Evolutionary conservation across 202 grass and related monocot species (phyloP), one percentile per base, ranked within the genome.

Genomic region (Setaria viridis): DNA sequence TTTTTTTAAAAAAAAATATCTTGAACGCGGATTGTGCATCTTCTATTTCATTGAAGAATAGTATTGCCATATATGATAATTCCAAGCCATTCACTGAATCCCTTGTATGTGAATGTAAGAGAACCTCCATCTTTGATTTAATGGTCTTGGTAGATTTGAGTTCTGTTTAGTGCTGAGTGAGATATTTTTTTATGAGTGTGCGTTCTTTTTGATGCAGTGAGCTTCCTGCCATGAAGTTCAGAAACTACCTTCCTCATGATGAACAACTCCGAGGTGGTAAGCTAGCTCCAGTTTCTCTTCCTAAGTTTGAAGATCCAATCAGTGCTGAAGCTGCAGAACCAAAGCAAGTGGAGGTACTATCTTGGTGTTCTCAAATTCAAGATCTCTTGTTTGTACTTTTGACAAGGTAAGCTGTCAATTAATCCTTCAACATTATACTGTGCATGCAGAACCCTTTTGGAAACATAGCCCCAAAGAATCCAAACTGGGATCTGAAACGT

Each of bases 191-290:
- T 85, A 46, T 39, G 25, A 57, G 3, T 43, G 5, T 21, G 8
- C 13, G 47, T 47, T 63, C 59, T 80, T 80, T 85, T 55, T 56
- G 46, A 70, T 91, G 70, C 81, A 91, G 77, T 3, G 63, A 87
- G 54, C 74, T 92, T 33, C 95, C 88, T 19, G 80, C 78, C 66
- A 90, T 98, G 93, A 98, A 98, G 79, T 98, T 98, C 87, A 95
- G 95, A 88, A 98, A 98, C 75, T 98, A 95, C 79, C 95, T 98
- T 86, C 95, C 95, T 47, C 95, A 98, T 72, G 93, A 98, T 87
- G 92, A 98, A 80, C 91, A 87, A 62, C 93, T 98, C 48, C 91
- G 92, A 91, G 93, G 91, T 54, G 91, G 89, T 49, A 98, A 95
- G 85, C 48, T 98, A 82, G 75, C 95, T 33, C 95, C 95, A 9